These are phyloP conservation scores for Trichoderma gamsii DNA, from an alignment of 495 filamentous ascomycete species.

Conservation along the genomic window DNA sequence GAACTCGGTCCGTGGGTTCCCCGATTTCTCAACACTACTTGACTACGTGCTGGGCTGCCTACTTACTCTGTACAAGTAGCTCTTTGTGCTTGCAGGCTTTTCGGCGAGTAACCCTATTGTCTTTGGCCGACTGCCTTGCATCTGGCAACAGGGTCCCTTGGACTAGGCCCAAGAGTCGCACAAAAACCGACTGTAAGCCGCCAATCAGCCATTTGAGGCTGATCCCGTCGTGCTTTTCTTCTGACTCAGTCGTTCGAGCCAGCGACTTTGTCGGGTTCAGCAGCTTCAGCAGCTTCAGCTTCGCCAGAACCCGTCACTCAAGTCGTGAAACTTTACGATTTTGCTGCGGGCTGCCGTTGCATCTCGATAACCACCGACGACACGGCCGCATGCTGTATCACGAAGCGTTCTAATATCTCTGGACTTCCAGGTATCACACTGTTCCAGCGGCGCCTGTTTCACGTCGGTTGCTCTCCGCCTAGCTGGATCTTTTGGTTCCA, in stretches of 20 bases:
- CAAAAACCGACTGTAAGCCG: conserved; percentile 44
- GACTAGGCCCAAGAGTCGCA: conserved; percentile 40
- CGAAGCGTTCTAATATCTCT: conserved; percentile 19
- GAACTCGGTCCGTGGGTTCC: conserved; percentile 29
- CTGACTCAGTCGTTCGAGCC: conserved; percentile 10
- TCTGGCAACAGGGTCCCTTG: conserved; percentile 32
- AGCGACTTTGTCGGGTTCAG: conserved; percentile 8
- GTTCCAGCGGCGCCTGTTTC: conserved; percentile 24
- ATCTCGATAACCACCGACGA: conserved; percentile 26
- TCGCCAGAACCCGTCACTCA: conserved; percentile 19
- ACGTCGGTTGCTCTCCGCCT: conserved; percentile 18
- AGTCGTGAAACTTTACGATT: conserved; percentile 17
- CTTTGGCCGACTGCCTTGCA: conserved; percentile 26
- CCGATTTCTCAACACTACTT: conserved; percentile 23
- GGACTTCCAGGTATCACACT: conserved; percentile 2
- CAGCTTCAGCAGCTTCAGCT: conserved; percentile 14
- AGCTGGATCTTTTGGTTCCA: conserved; percentile 5
- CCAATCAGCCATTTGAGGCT: conserved; percentile 23
- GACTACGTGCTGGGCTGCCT: conserved; percentile 29
- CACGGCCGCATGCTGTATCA: conserved; percentile 41
- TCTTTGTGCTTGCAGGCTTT: conserved; percentile 3
- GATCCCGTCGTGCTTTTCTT: conserved; percentile 3
- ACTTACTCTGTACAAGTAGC: background rate
- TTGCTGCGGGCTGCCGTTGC: conserved; percentile 8
- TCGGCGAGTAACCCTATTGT: conserved; percentile 7